Conservation (phyloP, 805 yeast species). For the Candida nitratophila region DNA sequence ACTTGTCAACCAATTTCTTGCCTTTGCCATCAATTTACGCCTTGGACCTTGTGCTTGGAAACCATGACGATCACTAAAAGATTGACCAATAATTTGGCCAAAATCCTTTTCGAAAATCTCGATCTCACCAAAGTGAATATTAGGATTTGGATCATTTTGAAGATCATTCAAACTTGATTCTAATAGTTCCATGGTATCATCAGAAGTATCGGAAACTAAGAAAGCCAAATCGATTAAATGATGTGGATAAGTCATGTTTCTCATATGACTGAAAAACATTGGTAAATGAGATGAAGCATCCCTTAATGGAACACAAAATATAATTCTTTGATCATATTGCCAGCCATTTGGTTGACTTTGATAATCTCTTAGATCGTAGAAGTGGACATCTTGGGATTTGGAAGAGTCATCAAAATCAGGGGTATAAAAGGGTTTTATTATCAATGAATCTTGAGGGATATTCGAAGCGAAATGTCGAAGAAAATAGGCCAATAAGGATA, state of each 20-base stretch:
- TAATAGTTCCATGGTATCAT: conserved; percentile 72
- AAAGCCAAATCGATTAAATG: conserved; percentile 59
- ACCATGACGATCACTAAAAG: conserved; percentile 89
- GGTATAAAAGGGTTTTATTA: background rate
- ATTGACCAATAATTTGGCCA: conserved; percentile 90
- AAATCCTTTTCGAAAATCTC: conserved; percentile 89
- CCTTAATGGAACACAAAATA: conserved; percentile 52
- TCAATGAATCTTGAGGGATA: background rate
- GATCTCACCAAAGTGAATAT: conserved; percentile 71
- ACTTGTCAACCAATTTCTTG: conserved; percentile 88
- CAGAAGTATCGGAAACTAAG: conserved; percentile 84
- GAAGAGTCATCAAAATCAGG: background rate
- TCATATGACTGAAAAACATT: conserved; percentile 53
- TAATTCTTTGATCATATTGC: conserved; percentile 44
- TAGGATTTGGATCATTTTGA: conserved; percentile 57
- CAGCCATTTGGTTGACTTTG: conserved; percentile 43
- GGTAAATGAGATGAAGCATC: conserved; percentile 57
- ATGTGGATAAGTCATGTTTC: conserved; percentile 52
- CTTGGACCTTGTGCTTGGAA: conserved; percentile 95
- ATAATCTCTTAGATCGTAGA: conserved; percentile 36
- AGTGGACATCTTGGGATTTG: conserved; percentile 11
- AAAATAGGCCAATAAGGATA: background rate
- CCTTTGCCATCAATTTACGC: conserved; percentile 91
- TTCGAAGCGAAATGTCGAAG: background rate
- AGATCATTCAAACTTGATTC: conserved; percentile 48